phyloP scores from a whole-genome alignment of 2,329 filamentous ascomycete species.

The Xylaria sp. region DNA sequence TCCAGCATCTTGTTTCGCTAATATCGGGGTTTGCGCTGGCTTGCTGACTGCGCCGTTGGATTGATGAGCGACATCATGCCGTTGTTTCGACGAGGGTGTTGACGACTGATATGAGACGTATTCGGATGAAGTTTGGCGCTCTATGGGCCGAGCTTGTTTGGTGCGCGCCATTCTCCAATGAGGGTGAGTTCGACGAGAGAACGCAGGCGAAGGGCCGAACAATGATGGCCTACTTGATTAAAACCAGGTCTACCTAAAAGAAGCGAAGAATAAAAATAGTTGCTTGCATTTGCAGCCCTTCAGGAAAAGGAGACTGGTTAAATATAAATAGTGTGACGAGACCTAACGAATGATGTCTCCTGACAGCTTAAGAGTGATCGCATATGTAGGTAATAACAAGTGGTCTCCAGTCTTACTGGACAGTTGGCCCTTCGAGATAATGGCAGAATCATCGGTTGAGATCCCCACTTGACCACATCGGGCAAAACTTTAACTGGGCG shows the following conservation, averaged over 20 bases:
- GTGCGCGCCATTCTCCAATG: constrained; percentile 71
- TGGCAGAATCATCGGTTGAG: constrained; percentile 47
- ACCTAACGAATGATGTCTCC: neutral
- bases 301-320: neutral
- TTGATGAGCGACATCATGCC: constrained; percentile 46
- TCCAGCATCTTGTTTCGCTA: constrained; percentile 65
- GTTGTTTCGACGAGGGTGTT: constrained; percentile 46
- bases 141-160: constrained; percentile 74
- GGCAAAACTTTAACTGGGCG: constrained; percentile 31
- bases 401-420: constrained; percentile 32
- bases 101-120: constrained; percentile 58
- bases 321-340: neutral
- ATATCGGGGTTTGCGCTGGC: constrained; percentile 15
- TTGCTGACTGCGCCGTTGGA: constrained; percentile 45
- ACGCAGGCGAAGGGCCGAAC: neutral
- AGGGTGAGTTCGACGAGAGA: neutral
- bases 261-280: constrained; percentile 2
- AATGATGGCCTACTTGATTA: neutral
- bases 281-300: neutral
- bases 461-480: constrained; percentile 26
- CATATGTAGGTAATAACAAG: constrained; percentile 1
- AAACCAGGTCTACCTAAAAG: neutral
- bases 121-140: constrained; percentile 74
- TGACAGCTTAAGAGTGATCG: neutral
- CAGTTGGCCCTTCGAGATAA: constrained; percentile 42